Base-by-base conservation (phyloP, 1,139 yeast species). In the Diutina rugosa region DNA sequence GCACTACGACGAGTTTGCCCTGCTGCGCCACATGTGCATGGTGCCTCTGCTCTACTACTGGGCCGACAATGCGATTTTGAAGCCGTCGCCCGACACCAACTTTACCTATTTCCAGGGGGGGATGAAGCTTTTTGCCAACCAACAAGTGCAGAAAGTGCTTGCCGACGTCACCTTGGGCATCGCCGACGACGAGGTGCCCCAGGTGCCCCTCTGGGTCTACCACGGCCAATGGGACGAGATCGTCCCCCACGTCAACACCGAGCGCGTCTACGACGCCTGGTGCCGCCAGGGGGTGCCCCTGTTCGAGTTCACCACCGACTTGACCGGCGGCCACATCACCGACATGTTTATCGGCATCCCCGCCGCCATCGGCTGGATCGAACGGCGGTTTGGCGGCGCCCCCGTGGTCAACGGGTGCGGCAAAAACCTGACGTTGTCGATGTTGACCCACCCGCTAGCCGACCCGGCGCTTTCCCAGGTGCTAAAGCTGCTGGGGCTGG, bases 301-400 rank as follows among this genome's bases (percentile, higher is more conserved):
- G 18, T 57, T 61, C 32, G 61, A 60, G 54, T 66, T 70, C 55
- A 62, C 67, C 12, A 65, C 63, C 26, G 69, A 68, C 55, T 32
- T 57, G 16, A 58, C 64, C 9, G 63, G 69, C 51, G 72, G 73
- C 16, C 74, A 71, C 59, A 56, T 56, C 38, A 58, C 66, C 7
- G 73, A 69, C 58, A 48, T 62, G 8, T 46, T 62, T 16, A 62
- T 64, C 53, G 74, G 74, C 12, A 62, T 65, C 47, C 72, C 72
- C 8, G 72, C 73, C 0, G 73, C 68, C 2, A 58, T 68, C 21
- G 65, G 67, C 3, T 70, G 73, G 73, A 55, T 63, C 46, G 56
- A 56, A 10, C 57, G 55, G 30, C 53, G 62, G 21, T 60, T 63
- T 51, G 56, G 48, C 1, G 64, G 64, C 6, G 16, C 14, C 8